Base-by-base conservation (phyloP, 208 protist species). In the Chromosphaera perkinsii region DNA sequence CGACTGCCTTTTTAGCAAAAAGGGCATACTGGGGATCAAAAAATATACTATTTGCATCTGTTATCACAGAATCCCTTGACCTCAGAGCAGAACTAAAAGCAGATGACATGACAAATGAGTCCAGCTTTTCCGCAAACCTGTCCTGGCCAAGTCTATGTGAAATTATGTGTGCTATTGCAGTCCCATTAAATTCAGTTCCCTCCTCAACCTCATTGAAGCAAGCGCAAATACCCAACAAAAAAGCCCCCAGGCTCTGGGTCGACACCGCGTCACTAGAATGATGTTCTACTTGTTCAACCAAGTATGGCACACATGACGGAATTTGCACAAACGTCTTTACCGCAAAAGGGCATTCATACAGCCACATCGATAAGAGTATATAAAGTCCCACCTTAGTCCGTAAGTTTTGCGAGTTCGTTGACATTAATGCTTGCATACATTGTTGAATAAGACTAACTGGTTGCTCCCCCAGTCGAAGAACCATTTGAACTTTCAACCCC, bases 171-270 rank as follows among this genome's bases (percentile, higher is more conserved):
- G n/a, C n/a, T n/a, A n/a, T n/a, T n/a, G n/a, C n/a, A n/a, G n/a
- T n/a, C n/a, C n/a, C n/a, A n/a, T n/a, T n/a, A n/a, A n/a, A n/a
- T n/a, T n/a, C n/a, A n/a, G n/a, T n/a, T n/a, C n/a, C n/a, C n/a
- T n/a, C n/a, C n/a, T n/a, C n/a, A n/a, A n/a, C 57, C 24, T 63
- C 57, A 29, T 24, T 36, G 57, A 49, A 26, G 32, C 24, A 5
- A 7, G 10, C 3, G 57, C 57, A 63, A 24, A 63, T 39, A 43
- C 57, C 57, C 35, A 63, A 39, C 5, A 63, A 43, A 5, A 63
- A 24, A 22, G 57, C 33, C 1, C 36, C 22, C 29, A 63, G 9
- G 9, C 29, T 27, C 7, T 40, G 57, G 26, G 22, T 39, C 20
- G 48, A 36, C 12, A 17, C 5, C 3, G 35, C 57, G 29, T 12